Evolutionary conservation across 2,329 filamentous ascomycete genomes (phyloP), one percentile per base, ranked within the genome.

Genomic region (Fusarium kyushuense): DNA sequence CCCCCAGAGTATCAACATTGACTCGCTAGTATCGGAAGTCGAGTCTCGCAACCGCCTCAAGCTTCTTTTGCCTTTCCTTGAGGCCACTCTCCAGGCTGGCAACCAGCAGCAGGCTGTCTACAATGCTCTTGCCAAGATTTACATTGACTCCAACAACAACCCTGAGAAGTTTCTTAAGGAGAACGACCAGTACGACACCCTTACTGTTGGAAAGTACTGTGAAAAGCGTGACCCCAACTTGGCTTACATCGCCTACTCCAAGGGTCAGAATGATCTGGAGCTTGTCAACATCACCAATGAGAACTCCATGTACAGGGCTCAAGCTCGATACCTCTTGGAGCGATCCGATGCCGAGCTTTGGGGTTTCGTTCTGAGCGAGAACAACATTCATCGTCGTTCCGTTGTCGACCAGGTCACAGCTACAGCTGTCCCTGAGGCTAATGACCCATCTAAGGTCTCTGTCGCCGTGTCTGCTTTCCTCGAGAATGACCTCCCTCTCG

Each of bases 261-360:
- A 99, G 85, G 96, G 96, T 21, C 93, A 97, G 81, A 99, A 99
- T 71, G 96, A 99, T 76, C 83, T 99, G 32, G 96, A 99, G 82
- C 87, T 99, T 58, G 95, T 99, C 81, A 96, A 92, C 79, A 95
- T 99, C 76, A 98, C 96, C 76, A 99, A 98, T 74, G 96, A 99
- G 82, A 99, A 99, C 82, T 90, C 93, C n/a, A 99, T 99, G 96
- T 99, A 97, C 87, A 92, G 94, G 75, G 92, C 92, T n/a, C 96
- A 99, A 80, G 95, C 94, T 60, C 91, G 96, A 36, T 99, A 99
- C 80, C 86, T 99, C 25, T 84, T 99, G 53, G 94, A 97, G 75
- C 91, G 96, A 70, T 91, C 92, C 36, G 96, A 99, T 75, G 79
- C 84, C 4, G 96, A 99, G 79, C 89, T 99, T 47, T 99, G 96